Base-by-base conservation (phyloP, 2,329 filamentous ascomycete genomes). In the Alternaria alternata region DNA sequence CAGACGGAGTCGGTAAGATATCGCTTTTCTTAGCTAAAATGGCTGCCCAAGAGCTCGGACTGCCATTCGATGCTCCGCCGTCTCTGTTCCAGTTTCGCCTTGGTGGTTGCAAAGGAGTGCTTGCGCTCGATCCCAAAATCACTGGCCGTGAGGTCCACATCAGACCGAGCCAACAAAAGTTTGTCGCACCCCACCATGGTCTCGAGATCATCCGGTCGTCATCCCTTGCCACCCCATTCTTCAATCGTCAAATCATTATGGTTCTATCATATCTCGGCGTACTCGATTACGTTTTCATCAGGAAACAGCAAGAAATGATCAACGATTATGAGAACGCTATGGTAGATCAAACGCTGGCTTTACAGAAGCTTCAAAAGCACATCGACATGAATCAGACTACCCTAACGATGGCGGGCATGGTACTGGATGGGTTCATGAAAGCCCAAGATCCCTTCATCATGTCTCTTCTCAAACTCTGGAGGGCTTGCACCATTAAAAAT, bases 1-100 rank as follows among this genome's bases (percentile, higher is more conserved):
- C 91, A 0, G 95, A 99, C 71, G 95, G 95, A 0, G 91, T 98
- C 3, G 95, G 95, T 1, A 96, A 93, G 74, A 92, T 99, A n/a
- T 97, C 94, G 0, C 80, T 79, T 0, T 89, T 92, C 60, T 81
- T 97, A 22, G 91, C 93, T 0, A 82, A 88, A 28, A 87, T 95
- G 79, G 87, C 96, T 44, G 86, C 89, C 8, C 81, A 86, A 14
- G 90, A 95, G 65, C 86, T 96, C 62, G 85, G 85, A 0, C 75
- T 93, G 30, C 20, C 83, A 84, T 79, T 79, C 7, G 79, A 83
- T 2, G 79, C 85, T 5, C 81, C 87, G 5, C 94, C 95, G 0
- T 96, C 93, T 0, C 91, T 92, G 0, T 94, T 92, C 66, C 95
- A 99, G 70, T 97, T 98, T 71, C 91, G 95, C 7, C 88, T 97